Evolutionary conservation across 352 stramenopile species (phyloP).

Genomic region (Globisporangium paddicum): DNA sequence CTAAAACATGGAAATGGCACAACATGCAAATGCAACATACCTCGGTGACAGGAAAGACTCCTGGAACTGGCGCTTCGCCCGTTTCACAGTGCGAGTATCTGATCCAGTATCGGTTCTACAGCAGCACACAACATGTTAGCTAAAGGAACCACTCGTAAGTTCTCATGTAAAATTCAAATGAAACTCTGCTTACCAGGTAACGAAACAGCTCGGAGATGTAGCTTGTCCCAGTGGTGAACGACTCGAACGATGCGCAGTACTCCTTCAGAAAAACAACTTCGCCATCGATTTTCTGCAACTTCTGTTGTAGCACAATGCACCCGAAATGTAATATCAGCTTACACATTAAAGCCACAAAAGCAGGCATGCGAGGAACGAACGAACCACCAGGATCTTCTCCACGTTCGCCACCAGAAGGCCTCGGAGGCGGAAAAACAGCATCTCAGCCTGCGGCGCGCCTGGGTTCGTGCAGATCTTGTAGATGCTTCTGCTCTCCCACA

Average conservation of each 20-base stretch:
- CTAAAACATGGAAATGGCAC: neutral
- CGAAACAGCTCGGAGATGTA: conserved; percentile 85
- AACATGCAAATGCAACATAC: conserved; percentile 22
- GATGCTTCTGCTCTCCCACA: conserved; percentile 40
- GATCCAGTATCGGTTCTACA: conserved; percentile 85
- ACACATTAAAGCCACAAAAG: neutral
- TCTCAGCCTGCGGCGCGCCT: conserved; percentile 69
- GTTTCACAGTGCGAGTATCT: conserved; percentile 83
- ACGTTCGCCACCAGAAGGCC: conserved; percentile 67
- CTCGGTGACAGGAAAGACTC: conserved; percentile 80
- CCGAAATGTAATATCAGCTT: no score
- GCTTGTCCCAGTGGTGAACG: conserved; percentile 64
- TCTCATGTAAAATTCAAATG: neutral
- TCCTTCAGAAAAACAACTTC: conserved; percentile 62
- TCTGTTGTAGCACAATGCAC: conserved; percentile 13
- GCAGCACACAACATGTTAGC: neutral
- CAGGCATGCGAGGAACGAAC: neutral
- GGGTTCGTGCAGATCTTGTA: conserved; percentile 89
- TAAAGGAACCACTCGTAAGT: neutral
- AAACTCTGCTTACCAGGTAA: conserved; percentile 44
- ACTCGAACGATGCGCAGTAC: conserved; percentile 67
- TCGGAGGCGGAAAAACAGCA: conserved; percentile 77
- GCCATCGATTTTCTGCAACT: conserved; percentile 50
- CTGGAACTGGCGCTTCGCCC: conserved; percentile 73
- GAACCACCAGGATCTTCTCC: conserved; percentile 48